These are phyloP conservation scores for Heliocybe sulcata DNA, from an alignment of 1,284 basidiomycete genomes.

Conservation along the genomic window DNA sequence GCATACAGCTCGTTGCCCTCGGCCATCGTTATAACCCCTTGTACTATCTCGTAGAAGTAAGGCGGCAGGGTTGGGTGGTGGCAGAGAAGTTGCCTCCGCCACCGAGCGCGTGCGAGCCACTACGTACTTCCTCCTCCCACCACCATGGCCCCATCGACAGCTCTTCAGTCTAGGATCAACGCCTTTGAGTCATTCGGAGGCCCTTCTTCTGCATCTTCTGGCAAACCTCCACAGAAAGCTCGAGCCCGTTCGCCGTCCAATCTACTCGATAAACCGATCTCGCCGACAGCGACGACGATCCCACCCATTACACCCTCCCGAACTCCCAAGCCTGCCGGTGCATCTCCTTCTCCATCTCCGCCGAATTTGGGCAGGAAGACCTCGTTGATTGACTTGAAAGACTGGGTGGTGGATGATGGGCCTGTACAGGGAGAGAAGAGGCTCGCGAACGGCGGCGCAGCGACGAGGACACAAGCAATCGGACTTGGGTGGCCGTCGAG, in stretches of 20 bases:
- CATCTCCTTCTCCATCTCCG: constrained; percentile 45
- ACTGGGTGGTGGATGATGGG: constrained; percentile 68
- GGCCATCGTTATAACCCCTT: constrained; percentile 3
- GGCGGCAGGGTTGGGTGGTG: background rate
- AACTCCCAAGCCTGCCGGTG: constrained; percentile 17
- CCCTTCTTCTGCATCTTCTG: background rate
- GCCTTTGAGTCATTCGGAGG: constrained; percentile 39
- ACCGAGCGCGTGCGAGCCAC: background rate
- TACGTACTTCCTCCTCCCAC: constrained; percentile 53
- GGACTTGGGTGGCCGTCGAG: background rate
- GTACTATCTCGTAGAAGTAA: background rate
- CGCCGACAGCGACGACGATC: constrained; percentile 28
- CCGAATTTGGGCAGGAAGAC: constrained; percentile 46
- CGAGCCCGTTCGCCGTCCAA: constrained; percentile 8
- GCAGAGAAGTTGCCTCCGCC: background rate
- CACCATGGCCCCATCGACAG: constrained; percentile 41
- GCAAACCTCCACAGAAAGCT: background rate
- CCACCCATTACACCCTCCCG: constrained; percentile 21
- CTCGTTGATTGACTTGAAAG: constrained; percentile 65
- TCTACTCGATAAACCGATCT: constrained; percentile 39
- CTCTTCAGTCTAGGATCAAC: constrained; percentile 46
- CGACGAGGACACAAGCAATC: background rate
- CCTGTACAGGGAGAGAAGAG: constrained; percentile 20
- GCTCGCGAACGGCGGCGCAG: constrained; percentile 7
- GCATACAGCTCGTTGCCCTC: constrained; percentile 49